Evolutionary conservation across 2,329 filamentous ascomycete genomes (phyloP).

Genomic region (Pseudogymnoascus sp.): DNA sequence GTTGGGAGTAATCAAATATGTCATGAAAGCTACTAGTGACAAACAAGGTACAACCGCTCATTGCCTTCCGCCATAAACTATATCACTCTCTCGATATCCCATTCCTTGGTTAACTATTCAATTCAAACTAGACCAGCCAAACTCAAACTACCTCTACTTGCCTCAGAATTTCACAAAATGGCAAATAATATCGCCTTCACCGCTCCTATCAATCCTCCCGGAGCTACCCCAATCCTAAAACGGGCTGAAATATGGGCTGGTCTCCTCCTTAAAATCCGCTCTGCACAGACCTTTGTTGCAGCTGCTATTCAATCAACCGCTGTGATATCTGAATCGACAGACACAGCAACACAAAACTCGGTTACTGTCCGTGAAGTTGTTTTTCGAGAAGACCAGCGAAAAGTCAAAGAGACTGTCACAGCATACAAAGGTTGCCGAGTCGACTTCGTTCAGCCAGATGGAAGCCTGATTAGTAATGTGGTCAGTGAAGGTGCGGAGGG

Average conservation of each 20-base stretch:
- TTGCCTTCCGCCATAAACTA: too few relatives aligned
- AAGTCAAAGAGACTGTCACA: constrained; percentile 21
- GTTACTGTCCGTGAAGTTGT: constrained; percentile 23
- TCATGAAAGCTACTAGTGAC: too few relatives aligned
- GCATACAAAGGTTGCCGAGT: constrained; percentile 21
- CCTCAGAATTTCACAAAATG: not conserved
- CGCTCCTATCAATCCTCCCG: constrained; percentile 30
- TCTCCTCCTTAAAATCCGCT: constrained; percentile 23
- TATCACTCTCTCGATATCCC: too few relatives aligned
- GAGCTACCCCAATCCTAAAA: constrained; percentile 23
- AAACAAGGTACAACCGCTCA: too few relatives aligned
- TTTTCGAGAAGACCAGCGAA: constrained; percentile 19
- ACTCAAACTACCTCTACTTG: too few relatives aligned
- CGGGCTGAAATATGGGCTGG: constrained; percentile 31
- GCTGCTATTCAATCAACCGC: constrained; percentile 20
- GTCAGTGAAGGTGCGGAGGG: constrained; percentile 26
- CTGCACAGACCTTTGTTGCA: constrained; percentile 24
- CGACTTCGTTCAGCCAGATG: constrained; percentile 19
- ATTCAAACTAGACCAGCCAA: too few relatives aligned
- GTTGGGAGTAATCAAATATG: too few relatives aligned
- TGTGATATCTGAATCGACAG: constrained; percentile 17
- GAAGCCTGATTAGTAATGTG: constrained; percentile 21
- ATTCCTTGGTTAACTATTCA: too few relatives aligned
- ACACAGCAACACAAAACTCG: constrained; percentile 10
- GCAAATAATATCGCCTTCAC: constrained; percentile 29